Base-by-base conservation (phyloP, 1,139 yeast species). In the Blastobotrys malaysiensis region DNA sequence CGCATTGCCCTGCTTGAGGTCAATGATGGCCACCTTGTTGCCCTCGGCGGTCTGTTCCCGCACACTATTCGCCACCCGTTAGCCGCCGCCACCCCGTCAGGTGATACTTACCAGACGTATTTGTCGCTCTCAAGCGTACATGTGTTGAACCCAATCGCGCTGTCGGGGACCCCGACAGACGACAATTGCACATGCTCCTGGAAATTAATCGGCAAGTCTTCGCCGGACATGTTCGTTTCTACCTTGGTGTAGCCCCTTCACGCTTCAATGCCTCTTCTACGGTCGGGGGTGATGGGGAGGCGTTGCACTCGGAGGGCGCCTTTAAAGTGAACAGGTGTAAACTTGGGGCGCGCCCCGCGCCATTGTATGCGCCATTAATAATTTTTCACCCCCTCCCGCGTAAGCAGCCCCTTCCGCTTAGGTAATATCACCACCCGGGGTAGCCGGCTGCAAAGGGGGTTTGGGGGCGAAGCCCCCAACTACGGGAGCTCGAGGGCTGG, bases 41-140 rank as follows among this genome's bases (percentile, higher is more conserved):
- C 95, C 90, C 52, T 78, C 77, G 57, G 84, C 83, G 51, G 83
- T 77, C 43, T 82, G 76, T 73, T 93, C 98, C 68, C 98, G 84
- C 48, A 88, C 84, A 68, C 96, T 88, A 52, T n/a, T n/a, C n/a
- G n/a, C n/a, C 2, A 48, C 49, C 46, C 43, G 49, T 48, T 48
- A 43, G 54, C 39, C 22, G 9, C 2, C 5, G 9, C 14, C 52
- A 22, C n/a, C 18, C 22, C 19, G n/a, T 36, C 18, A 21, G 26
- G 19, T n/a, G 18, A n/a, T 13, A 61, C 74, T 31, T 63, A 71
- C 74, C 78, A 75, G 52, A 93, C 88, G 74, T 86, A 93, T 69
- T 79, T 85, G 73, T 91, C 98, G 57, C 96, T 86, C 73, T 93
- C 97, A 64, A 93, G 80, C 27, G 99, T 93, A 57, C 97, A 89